Base-by-base conservation (phyloP, 495 filamentous ascomycete genomes). In the Talaromyces wortmannii region DNA sequence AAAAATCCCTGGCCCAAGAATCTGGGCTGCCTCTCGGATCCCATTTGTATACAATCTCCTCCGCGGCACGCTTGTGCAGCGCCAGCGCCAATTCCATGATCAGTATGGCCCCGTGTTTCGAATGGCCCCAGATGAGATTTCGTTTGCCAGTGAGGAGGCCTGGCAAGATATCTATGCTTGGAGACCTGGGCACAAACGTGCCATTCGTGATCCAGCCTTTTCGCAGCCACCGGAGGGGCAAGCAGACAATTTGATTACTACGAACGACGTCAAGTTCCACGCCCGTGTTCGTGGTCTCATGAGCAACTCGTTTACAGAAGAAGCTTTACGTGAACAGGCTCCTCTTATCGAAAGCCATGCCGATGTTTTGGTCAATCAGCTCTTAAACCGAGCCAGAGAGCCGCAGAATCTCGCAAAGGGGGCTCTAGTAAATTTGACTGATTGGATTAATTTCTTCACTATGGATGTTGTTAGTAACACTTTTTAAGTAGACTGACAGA, bases 151-250 rank as follows among this genome's bases (percentile, higher is more conserved):
- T 2, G 56, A 77, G 0, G 68, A 75, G 15, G 83, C 79, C 0
- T 72, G 85, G n/a, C 82, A 79, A 56, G 82, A 86, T 63, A 87
- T 87, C 15, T 87, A 87, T 63, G 72, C 76, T 33, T 81, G 30
- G 29, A 12, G 48, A 32, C 29, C 30, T 13, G 48, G 48, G 23
- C 48, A 32, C 33, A 32, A 50, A 29, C 23, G 48, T 31, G 23
- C 48, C 23, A 31, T 50, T 31, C 23, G 30, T 1, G 48, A 32
- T 48, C 30, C 48, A 29, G 23, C 30, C 1, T 50, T 50, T 17
- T 50, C 4, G 17, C 23, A 50, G 17, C 30, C 30, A 32, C 23
- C 48, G 31, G 46, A 48, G 8, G 46, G 46, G 8, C 46, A 48
- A n/a, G 46, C 13, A 47, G 30, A 45, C 43, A 31, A 30, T 46